These are phyloP conservation scores for Volvox africanus DNA, from an alignment of 139 green algal species.

Conservation along the genomic window DNA sequence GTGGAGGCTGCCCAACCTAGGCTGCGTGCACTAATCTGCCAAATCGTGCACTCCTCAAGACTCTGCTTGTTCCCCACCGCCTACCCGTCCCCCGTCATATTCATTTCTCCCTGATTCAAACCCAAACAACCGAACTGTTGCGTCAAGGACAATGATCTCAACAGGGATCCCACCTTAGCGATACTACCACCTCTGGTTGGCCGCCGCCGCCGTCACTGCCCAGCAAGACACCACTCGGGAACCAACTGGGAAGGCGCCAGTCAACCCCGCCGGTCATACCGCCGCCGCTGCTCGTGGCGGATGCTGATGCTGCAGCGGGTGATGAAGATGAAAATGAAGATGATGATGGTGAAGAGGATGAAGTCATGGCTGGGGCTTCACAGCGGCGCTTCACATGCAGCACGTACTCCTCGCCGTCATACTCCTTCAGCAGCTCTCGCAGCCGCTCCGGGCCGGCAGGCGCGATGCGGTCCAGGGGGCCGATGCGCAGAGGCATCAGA, in stretches of 20 bases:
- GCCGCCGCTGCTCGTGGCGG: background rate
- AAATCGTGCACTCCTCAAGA: too few species aligned
- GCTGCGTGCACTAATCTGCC: too few species aligned
- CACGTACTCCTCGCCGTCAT: constrained; percentile 30
- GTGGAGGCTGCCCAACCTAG: too few species aligned
- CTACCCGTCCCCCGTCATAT: too few species aligned
- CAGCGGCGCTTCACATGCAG: background rate
- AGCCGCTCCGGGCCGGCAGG: background rate
- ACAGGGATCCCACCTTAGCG: constrained; percentile 4
- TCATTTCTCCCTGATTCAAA: too few species aligned
- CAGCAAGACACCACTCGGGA: constrained; percentile 27
- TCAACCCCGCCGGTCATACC: too few species aligned
- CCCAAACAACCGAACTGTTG: too few species aligned
- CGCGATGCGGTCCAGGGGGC: background rate
- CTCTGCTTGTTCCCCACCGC: too few species aligned
- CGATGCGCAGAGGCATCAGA: constrained; percentile 35
- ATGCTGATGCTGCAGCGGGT: background rate
- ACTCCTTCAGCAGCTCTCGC: background rate
- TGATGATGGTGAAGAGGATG: too few species aligned
- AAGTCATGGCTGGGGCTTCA: background rate
- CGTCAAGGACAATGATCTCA: too few species aligned
- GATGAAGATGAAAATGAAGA: too few species aligned
- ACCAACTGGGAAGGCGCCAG: background rate
- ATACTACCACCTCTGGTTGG: constrained; percentile 1
- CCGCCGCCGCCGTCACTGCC: constrained; percentile 9